A percentile compares a stretch with the other conserved stretches of the same genome.
These are phyloP conservation scores for Ceratocystis smalleyi DNA, from an alignment of 2,329 filamentous ascomycete genomes.

Conservation along the genomic window DNA sequence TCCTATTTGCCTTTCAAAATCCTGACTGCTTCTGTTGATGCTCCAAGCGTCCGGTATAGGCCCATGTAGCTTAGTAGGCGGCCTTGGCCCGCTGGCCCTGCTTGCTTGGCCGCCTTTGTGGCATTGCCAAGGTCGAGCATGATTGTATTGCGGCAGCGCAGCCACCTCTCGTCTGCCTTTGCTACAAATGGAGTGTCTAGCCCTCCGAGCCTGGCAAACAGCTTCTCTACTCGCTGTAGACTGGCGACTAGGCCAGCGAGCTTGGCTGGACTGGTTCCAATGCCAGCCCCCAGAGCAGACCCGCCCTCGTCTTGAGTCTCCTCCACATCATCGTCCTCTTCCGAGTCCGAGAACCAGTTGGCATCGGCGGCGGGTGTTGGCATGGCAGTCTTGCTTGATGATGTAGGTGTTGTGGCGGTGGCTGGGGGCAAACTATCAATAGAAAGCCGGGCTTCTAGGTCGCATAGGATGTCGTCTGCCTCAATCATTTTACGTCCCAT, in stretches of 20 bases:
- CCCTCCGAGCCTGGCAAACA: conserved; percentile 35
- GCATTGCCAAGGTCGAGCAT: conserved; percentile 40
- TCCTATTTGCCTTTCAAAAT: conserved; percentile 24
- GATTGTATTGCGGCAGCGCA: conserved; percentile 40
- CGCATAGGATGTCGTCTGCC: conserved; percentile 44
- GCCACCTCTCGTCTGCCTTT: conserved; percentile 37
- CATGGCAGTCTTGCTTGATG: conserved; percentile 23
- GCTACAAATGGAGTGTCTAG: conserved; percentile 34
- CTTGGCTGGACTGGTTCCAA: conserved; percentile 22
- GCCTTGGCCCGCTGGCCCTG: conserved; percentile 29
- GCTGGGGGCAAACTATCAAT: conserved; percentile 28
- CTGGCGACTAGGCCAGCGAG: conserved; percentile 27
- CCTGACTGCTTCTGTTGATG: conserved; percentile 38
- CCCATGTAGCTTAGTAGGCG: conserved; percentile 37
- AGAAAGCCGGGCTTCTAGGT: conserved; percentile 48
- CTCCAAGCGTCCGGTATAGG: conserved; percentile 38
- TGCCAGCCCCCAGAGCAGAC: conserved; percentile 14
- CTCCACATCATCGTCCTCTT: conserved; percentile 21
- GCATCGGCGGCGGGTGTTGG: conserved; percentile 18
- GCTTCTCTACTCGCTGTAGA: conserved; percentile 30
- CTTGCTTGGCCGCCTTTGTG: conserved; percentile 30
- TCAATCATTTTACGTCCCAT: conserved; percentile 48
- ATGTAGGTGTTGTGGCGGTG: conserved; percentile 19
- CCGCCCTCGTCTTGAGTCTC: conserved; percentile 19
- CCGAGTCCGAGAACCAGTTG: conserved; percentile 20